Evolutionary conservation across 352 stramenopile species (phyloP), one percentile per base, ranked within the genome.

Genomic region (Globisporangium abappressorium): DNA sequence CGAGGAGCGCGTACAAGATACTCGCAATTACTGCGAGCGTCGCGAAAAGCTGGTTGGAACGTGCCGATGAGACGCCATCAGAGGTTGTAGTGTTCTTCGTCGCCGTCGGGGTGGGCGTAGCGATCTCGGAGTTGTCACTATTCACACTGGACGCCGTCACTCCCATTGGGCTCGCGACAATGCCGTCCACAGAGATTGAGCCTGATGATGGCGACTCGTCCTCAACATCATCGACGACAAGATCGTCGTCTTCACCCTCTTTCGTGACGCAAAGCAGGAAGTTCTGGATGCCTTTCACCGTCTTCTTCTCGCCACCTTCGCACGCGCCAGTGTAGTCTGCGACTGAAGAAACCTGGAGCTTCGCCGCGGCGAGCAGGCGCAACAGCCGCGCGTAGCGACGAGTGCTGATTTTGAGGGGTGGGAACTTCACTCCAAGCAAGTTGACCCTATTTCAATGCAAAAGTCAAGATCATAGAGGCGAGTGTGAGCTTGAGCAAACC

Each of bases 191-290:
- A 15, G 41, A 49, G 15, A 43, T 18, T 46, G 18, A 41, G 12
- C 43, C 38, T 24, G 28, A 24, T 46, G 59, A 47, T 46, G 46
- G 41, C 18, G 59, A 57, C 15, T 43, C 46, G 14, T 49, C 33
- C 8, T 61, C 30, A 6, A 54, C 22, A 4, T 53, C 15, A 6
- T 28, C 8, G n/a, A 53, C 38, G 1, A 56, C 46, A n/a, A 36
- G 26, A 18, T 49, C 36, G 22, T 64, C 60, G 41, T 64, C 61
- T 3, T 64, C 60, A 9, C 51, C 53, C 15, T 51, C 38, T 46
- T 59, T 49, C 26, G 46, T 53, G 24, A 59, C 55, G 53, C 58
- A 64, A 0, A 58, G 53, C 43, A 71, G 28, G 14, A 57, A 65
- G 2, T 22, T 64, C 30, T 49, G 22, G 30, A 68, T 53, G 53